Conservation (phyloP, 805 yeast species). For the Candida glaebosa region DNA sequence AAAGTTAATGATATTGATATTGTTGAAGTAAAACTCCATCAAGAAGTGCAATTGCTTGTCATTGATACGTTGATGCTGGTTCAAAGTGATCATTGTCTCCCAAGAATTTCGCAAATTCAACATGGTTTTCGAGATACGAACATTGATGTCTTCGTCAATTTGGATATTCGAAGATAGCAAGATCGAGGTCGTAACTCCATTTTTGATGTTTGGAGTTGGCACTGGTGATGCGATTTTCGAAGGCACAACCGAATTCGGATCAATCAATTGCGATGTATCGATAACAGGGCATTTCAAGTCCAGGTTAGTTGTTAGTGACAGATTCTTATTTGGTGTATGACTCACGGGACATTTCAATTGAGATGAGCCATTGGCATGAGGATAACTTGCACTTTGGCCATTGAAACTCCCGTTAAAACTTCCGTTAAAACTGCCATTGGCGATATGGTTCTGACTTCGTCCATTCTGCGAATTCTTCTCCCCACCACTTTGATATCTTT, state of each 20-base stretch:
- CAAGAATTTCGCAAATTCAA: constrained; percentile 23
- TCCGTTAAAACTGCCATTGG: neutral
- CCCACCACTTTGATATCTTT: constrained; percentile 12
- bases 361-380: too few relatives aligned
- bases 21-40: constrained; percentile 26
- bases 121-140: constrained; percentile 3
- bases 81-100: constrained; percentile 18
- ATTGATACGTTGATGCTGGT: constrained; percentile 18
- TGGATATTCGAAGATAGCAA: neutral
- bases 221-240: constrained; percentile 1
- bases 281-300: constrained; percentile 3
- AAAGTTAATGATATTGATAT: constrained; percentile 10
- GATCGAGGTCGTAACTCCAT: neutral
- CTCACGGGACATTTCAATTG: neutral
- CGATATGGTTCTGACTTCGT: too few relatives aligned
- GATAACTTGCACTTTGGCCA: too few relatives aligned
- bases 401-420: neutral
- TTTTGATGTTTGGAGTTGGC: constrained; percentile 1
- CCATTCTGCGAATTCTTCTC: too few relatives aligned
- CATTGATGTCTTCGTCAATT: constrained; percentile 1
- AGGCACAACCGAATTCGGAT: neutral
- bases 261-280: constrained; percentile 2
- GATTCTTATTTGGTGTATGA: neutral
- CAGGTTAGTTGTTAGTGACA: neutral
- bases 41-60: constrained; percentile 24